Percentiles rank a stretch among this genome's conserved stretches.
phyloP scores from a whole-genome alignment of 1,284 basidiomycete genomes.

The Malassezia cuniculi region DNA sequence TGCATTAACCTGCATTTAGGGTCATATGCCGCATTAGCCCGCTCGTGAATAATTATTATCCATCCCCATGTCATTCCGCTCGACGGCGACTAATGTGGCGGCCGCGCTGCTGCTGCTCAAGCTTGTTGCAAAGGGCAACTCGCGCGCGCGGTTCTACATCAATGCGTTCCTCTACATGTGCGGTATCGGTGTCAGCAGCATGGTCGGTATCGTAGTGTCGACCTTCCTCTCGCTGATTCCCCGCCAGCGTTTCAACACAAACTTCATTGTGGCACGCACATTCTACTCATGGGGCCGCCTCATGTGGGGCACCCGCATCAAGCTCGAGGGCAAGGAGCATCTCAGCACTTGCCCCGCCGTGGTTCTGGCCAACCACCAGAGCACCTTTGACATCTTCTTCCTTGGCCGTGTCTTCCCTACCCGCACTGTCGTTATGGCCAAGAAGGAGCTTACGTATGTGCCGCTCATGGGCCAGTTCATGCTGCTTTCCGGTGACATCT shows the following conservation, averaged over 20 bases:
- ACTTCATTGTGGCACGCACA: slow-evolving; percentile 67
- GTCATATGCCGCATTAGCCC: no score
- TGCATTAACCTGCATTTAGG: no score
- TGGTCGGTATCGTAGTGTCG: slow-evolving; percentile 63
- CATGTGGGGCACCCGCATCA: slow-evolving; percentile 58
- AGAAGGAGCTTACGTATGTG: slow-evolving; percentile 73
- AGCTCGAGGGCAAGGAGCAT: slow-evolving; percentile 75
- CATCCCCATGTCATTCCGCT: no score
- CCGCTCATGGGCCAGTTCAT: slow-evolving; percentile 81
- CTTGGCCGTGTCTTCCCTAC: slow-evolving; percentile 77
- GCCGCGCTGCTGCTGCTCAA: slow-evolving; percentile 26
- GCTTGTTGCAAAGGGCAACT: slow-evolving; percentile 29
- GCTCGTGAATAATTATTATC: no score
- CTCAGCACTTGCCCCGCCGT: slow-evolving; percentile 58
- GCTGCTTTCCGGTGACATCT: slow-evolving; percentile 79
- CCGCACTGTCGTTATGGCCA: slow-evolving; percentile 77
- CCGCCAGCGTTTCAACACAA: slow-evolving; percentile 63
- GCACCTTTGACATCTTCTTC: slow-evolving; percentile 46
- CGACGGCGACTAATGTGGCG: no score
- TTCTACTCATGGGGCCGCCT: slow-evolving; percentile 65
- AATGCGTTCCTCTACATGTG: slow-evolving; percentile 55
- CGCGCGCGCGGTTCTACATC: slow-evolving; percentile 29
- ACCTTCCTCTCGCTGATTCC: slow-evolving; percentile 61
- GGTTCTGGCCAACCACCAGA: slow-evolving; percentile 79
- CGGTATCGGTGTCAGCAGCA: slow-evolving; percentile 60